Evolutionary conservation across 2,329 filamentous ascomycete species (phyloP), one percentile per base, ranked within the genome.

Genomic region (Diaporthe vaccinii): DNA sequence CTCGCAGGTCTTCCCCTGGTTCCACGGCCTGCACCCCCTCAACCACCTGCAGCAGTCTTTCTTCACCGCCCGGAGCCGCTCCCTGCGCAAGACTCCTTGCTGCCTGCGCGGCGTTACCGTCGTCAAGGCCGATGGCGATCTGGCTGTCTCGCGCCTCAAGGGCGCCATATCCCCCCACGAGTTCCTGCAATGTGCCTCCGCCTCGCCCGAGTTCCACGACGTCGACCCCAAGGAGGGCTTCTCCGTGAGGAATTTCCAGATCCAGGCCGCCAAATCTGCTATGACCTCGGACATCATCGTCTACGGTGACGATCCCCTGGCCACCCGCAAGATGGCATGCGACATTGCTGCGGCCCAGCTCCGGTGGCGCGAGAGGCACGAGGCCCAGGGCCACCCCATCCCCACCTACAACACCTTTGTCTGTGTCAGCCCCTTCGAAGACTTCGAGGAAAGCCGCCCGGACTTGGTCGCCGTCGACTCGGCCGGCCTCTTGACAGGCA

Each of bases 211-310:
- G 31, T 98, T 99, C 81, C 86, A 95, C 76, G 94, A 98, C 58
- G 90, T 93, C 55, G 97, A 99, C 81, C 97, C 97, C 1, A 90
- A 87, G 74, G 94, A 98, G 78, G 97, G 97, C 12, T 98, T 98
- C 82, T 98, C 95, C 6, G 96, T 98, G 58, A 92, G 97, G 61
- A 98, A 98, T 83, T 99, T 99, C 82, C 96, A 98, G 80, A 98
- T 98, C 53, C 97, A 99, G 83, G 90, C 94, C 0, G 94, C 94
- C 75, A 99, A 99, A 83, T 87, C 94, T 78, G 96, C 96, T 73
- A 91, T 94, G 78, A 90, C 97, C 12, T 98, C 96, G 0, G 97
- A 99, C 82, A 95, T 99, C 78, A 90, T 99, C 55, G 91, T 99
- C 1, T 99, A 99, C 82, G 95, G 95, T 17, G 93, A 96, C 73